phyloP scores from a whole-genome alignment of 2,329 filamentous ascomycete species.

The Alternaria triticina region DNA sequence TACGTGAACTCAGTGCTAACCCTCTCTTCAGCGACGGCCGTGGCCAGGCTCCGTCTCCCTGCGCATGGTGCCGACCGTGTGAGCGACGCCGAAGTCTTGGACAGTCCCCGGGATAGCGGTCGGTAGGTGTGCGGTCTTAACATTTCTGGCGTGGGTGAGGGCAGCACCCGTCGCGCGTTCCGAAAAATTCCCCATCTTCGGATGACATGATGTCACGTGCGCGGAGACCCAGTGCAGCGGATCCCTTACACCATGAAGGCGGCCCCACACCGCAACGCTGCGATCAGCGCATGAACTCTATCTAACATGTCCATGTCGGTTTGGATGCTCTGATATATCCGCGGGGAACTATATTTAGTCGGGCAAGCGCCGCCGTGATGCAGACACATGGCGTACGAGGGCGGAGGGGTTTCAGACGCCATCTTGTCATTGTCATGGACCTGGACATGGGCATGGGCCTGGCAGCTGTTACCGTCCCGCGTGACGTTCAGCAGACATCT shows the following conservation, averaged over 20 bases:
- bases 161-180: slow-evolving; percentile 3
- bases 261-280: slow-evolving; percentile 9
- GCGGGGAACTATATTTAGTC: background rate
- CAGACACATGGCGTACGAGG: background rate
- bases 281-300: slow-evolving; percentile 4
- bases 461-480: slow-evolving; percentile 3
- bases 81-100: slow-evolving; percentile 25
- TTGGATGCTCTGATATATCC: background rate
- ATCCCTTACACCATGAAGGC: background rate
- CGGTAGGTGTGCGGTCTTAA: slow-evolving; percentile 38
- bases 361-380: background rate
- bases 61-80: slow-evolving; percentile 24
- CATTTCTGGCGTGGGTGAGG: slow-evolving; percentile 29
- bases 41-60: slow-evolving; percentile 38
- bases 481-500: background rate
- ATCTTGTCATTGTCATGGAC: slow-evolving; percentile 3
- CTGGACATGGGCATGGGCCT: background rate
- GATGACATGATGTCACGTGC: slow-evolving; percentile 17
- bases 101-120: slow-evolving; percentile 36
- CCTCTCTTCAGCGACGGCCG: slow-evolving; percentile 44
- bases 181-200: slow-evolving; percentile 16
- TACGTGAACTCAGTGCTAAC: slow-evolving; percentile 21
- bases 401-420: slow-evolving; percentile 14
- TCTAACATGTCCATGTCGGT: background rate
- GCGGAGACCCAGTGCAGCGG: slow-evolving; percentile 1